Evolutionary conservation across 768 basidiomycete species (phyloP), one percentile per base, ranked within the genome.

Genomic region (Dictyophora rubrovolvata): DNA sequence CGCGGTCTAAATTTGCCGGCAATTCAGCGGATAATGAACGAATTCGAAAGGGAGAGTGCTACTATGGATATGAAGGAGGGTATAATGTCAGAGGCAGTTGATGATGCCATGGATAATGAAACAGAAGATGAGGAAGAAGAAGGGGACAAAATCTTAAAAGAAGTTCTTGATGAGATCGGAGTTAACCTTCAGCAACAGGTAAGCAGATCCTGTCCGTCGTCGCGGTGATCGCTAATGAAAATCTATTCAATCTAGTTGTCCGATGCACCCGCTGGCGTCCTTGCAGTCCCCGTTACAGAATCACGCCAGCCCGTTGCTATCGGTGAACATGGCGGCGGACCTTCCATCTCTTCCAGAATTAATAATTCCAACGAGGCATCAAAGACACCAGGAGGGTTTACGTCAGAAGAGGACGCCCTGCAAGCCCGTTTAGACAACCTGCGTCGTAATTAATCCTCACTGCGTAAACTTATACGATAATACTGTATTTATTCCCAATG

Each of bases 11-110:
- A 99, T 72, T 80, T 98, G 16, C 96, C 96, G 16, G 83, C 83
- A 62, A 98, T 99, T 60, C 90, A 93, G 69, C 83, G 84, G 55
- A 98, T 98, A 69, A 94, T 99, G 90, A 91, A 85, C 65, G 95
- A 99, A 50, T 99, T 99, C 66, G 96, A 99, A 76, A 87, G 84
- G 67, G 96, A 99, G 73, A 95, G 88, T 65, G 84, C 92, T 5
- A 92, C 86, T 73, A 99, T 99, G 96, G 96, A 99, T 73, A 98
- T 99, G 96, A 99, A 97, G 71, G 96, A 97, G 73, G 95, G 96
- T 70, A 97, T 98, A 90, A 99, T 97, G 96, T 91, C 89, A 20
- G 96, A 98, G 61, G 88, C 93, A 14, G 89, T 98, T 16, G 96
- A 98, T 72, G 95, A 97, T 65, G 94, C 88, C 53, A 95, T 97